These are phyloP conservation scores for Clitocybe nebularis DNA, from an alignment of 1,284 basidiomycete genomes.

Conservation along the genomic window DNA sequence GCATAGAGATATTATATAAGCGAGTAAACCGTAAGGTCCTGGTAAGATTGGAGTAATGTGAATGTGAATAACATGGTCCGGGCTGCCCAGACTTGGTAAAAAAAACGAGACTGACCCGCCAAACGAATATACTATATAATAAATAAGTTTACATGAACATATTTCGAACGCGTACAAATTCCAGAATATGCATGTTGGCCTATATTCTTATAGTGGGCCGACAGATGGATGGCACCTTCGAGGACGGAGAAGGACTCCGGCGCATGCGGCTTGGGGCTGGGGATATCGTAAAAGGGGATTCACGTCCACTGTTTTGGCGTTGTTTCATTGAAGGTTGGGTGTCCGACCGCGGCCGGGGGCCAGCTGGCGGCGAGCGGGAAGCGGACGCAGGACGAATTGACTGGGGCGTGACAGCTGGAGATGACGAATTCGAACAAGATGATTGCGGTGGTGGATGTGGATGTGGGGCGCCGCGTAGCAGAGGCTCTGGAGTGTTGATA, in stretches of 20 bases:
- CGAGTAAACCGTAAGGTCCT: no score
- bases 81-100: no score
- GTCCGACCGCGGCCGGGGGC: constrained; percentile 14
- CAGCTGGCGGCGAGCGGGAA: constrained; percentile 14
- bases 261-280: not conserved
- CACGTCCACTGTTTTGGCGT: constrained; percentile 6
- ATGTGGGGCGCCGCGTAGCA: not conserved
- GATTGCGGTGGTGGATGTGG: not conserved
- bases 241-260: not conserved
- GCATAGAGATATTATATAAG: no score
- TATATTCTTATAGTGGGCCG: no score
- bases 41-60: no score
- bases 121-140: no score
- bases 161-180: no score
- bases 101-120: no score
- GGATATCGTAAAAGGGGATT: constrained; percentile 1
- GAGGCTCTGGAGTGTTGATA: not conserved
- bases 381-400: constrained; percentile 7
- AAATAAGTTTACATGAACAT: no score
- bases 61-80: no score
- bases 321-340: constrained; percentile 6
- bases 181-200: no score
- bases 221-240: no score
- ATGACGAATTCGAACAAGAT: constrained; percentile 3
- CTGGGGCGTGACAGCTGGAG: constrained; percentile 5